Evolutionary conservation across 2,329 filamentous ascomycete genomes (phyloP).

Genomic region (Aspergillus uvarum): DNA sequence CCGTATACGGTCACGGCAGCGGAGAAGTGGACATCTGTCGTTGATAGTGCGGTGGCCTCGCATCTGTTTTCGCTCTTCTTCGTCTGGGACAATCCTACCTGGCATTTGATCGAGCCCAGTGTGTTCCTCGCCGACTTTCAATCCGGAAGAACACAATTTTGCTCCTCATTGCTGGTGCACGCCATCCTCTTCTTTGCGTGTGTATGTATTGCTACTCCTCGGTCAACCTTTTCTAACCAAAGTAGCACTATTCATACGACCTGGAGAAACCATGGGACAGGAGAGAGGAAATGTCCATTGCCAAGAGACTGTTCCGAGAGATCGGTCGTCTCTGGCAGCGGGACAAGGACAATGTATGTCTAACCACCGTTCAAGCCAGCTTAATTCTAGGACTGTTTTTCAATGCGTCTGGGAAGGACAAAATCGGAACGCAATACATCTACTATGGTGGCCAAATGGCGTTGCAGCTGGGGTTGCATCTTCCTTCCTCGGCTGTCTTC

Average conservation of each 20-base stretch:
- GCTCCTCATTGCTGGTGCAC: constrained; percentile 3
- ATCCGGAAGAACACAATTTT: background rate
- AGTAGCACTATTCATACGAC: constrained; percentile 3
- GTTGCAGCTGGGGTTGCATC: background rate
- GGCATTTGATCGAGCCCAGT: background rate
- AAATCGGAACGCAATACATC: background rate
- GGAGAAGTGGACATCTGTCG: background rate
- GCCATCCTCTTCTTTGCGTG: constrained; percentile 5
- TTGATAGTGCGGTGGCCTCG: background rate
- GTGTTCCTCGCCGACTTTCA: constrained; percentile 4
- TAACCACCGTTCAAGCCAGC: constrained; percentile 3
- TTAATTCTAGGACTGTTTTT: constrained; percentile 1
- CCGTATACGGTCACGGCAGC: background rate
- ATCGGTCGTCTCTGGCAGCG: constrained; percentile 1
- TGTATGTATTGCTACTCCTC: background rate
- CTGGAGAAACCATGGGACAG: constrained; percentile 5
- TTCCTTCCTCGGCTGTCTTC: background rate
- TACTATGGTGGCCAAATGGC: constrained; percentile 4
- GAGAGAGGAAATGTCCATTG: background rate
- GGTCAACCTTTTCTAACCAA: background rate
- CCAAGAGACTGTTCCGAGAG: background rate
- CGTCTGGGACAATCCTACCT: constrained; percentile 6
- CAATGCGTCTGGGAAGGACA: background rate
- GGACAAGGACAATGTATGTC: background rate
- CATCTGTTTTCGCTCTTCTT: constrained; percentile 4